Percentiles rank a stretch among this genome's conserved stretches.
Conservation (phyloP, 768 basidiomycete genomes). For the Tricholoma matsutake region DNA sequence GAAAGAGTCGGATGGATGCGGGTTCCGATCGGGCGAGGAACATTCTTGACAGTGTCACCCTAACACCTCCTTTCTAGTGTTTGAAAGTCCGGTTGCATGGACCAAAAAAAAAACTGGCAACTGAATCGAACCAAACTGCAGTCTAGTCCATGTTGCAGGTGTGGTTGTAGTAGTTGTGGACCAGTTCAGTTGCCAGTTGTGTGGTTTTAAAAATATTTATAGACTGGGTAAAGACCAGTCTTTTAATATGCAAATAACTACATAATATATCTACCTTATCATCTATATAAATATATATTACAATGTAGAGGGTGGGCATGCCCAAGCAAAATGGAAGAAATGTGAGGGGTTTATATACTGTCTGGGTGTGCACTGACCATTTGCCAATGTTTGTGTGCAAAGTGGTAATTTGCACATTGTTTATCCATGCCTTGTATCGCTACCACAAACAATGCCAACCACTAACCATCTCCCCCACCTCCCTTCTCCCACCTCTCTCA, state of each 20-base stretch:
- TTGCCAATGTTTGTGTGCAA: too few species aligned
- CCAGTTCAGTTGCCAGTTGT: not conserved
- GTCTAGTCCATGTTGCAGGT: too few species aligned
- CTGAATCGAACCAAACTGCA: not conserved
- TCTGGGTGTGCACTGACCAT: too few species aligned
- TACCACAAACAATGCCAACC: not conserved
- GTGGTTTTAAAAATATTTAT: not conserved
- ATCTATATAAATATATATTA: not conserved
- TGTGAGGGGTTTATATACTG: not conserved
- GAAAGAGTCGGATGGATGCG: too few species aligned
- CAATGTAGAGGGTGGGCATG: not conserved
- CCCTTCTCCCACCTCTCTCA: not conserved
- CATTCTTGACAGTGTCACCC: too few species aligned
- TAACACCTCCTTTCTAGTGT: too few species aligned
- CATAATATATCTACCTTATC: not conserved
- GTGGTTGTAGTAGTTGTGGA: not conserved
- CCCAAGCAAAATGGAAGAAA: not conserved
- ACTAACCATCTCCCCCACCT: not conserved
- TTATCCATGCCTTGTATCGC: too few species aligned
- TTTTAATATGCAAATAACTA: not conserved
- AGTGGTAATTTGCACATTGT: too few species aligned
- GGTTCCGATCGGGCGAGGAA: too few species aligned
- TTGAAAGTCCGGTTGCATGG: not conserved
- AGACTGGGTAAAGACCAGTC: not conserved
- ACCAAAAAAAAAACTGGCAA: not conserved